These are phyloP conservation scores for Cladosporium sp. DNA, from an alignment of 2,329 filamentous ascomycete species.

Conservation along the genomic window DNA sequence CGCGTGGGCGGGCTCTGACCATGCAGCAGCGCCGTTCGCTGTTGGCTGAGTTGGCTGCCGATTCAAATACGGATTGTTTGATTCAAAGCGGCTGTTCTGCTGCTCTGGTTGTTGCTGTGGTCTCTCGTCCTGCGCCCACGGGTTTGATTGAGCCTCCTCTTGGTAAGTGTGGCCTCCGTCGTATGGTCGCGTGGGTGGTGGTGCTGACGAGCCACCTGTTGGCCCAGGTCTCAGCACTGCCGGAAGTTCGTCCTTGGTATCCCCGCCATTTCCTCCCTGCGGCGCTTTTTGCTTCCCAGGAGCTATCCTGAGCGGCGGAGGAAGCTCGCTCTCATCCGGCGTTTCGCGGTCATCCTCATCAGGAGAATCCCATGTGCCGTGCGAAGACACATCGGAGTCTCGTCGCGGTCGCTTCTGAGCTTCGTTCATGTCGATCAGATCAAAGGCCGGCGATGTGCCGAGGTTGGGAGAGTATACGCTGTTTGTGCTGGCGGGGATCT, in stretches of 20 bases:
- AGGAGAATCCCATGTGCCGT: conserved; percentile 33
- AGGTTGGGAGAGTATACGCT: conserved; percentile 33
- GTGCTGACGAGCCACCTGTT: conserved; percentile 14
- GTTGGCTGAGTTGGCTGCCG: conserved; percentile 1
- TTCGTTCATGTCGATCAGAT: conserved; percentile 34
- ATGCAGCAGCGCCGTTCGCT: conserved; percentile 5
- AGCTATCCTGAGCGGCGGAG: conserved; percentile 26
- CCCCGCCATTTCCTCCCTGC: conserved; percentile 14
- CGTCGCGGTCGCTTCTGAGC: conserved; percentile 21
- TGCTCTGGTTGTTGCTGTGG: conserved; percentile 1
- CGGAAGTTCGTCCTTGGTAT: conserved; percentile 23
- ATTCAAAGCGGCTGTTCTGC: conserved; percentile 28
- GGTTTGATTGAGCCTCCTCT: conserved; percentile 25
- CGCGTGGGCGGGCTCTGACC: not conserved
- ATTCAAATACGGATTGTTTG: conserved; percentile 41
- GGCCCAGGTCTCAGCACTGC: conserved; percentile 25
- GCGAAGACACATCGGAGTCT: conserved; percentile 34
- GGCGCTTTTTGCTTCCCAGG: conserved; percentile 22
- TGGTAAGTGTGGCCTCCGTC: conserved; percentile 13
- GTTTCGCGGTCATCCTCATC: conserved; percentile 15
- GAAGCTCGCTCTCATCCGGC: conserved; percentile 21
- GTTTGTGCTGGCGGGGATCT: conserved; percentile 21
- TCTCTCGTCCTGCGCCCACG: conserved; percentile 17
- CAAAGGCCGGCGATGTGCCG: conserved; percentile 36
- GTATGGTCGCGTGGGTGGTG: conserved; percentile 18